Base-by-base conservation (phyloP, 495 filamentous ascomycete genomes). In the Penicillium cataractarum region DNA sequence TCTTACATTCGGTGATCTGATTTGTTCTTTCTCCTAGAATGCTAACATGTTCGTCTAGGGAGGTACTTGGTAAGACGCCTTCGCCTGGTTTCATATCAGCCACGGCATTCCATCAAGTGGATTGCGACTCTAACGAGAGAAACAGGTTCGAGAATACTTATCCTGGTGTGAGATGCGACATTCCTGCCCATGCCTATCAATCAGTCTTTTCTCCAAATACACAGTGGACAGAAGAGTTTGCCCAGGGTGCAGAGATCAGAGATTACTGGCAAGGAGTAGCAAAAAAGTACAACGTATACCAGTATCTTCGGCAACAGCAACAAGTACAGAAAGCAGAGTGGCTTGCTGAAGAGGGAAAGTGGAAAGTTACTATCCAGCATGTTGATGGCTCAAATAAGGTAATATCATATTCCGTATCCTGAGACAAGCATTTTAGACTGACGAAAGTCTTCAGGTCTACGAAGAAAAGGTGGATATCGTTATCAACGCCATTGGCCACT, bases 131-230 rank as follows among this genome's bases (percentile, higher is more conserved):
- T 55, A 42, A 21, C 56, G 13, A 39, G 0, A 27, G 3, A 3
- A 37, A 59, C 44, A 70, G 73, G 82, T 81, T 77, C 24, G 83
- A 85, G 52, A 86, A 88, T 60, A 79, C 74, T 10, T 87, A 87
- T 62, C 86, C 86, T 2, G 86, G 86, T 2, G 81, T 86, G 7
- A 71, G 81, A 44, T 87, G 84, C 61, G 89, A 91, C 71, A 85
- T 90, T n/a, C 87, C 87, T 7, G 80, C 89, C 2, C 88, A 92
- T 76, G 84, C 84, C 15, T 92, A 92, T 68, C 87, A 90, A 67
- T 84, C 83, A 3, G 83, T 81, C 21, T 91, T 90, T 65, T 78
- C 79, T 13, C 86, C 87, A 3, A 90, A 90, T 60, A 80, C 80
- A 0, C 78, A 88, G 67, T 92, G 89, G 89, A 81, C 80, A 0